Evolutionary conservation across 495 filamentous ascomycete species (phyloP).

Genomic region (Hyaloscypha finlandica): DNA sequence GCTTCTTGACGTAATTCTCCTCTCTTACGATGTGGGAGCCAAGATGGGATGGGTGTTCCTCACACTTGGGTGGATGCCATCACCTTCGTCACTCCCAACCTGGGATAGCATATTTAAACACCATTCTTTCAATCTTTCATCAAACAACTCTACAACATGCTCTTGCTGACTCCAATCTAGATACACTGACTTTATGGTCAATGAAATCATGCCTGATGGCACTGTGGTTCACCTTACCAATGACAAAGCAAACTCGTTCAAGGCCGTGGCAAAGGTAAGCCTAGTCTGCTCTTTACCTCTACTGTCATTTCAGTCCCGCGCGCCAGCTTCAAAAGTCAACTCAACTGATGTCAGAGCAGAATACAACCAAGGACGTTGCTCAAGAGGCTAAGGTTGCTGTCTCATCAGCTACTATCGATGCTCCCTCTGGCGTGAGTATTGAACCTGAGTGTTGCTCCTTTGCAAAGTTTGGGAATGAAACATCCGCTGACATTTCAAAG

Average conservation of each 20-base stretch:
- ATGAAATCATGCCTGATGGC: constrained; percentile 82
- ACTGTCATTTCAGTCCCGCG: neutral
- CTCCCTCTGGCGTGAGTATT: neutral
- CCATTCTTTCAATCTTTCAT: neutral
- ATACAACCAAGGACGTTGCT: neutral
- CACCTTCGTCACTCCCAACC: neutral
- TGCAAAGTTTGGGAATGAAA: neutral
- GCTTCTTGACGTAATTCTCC: neutral
- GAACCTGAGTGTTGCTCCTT: neutral
- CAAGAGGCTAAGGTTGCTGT: neutral
- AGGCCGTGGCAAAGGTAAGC: neutral
- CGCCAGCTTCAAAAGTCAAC: neutral
- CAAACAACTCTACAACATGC: neutral
- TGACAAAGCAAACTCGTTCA: constrained; percentile 38
- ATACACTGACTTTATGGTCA: constrained; percentile 94
- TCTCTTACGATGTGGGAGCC: too few species aligned
- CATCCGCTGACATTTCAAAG: neutral
- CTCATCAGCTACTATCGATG: neutral
- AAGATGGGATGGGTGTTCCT: neutral
- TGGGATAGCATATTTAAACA: neutral
- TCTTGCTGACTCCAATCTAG: constrained; percentile 42
- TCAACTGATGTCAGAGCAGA: neutral
- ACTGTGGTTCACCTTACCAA: constrained; percentile 73
- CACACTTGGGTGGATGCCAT: neutral
- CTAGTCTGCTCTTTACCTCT: neutral